These are phyloP conservation scores for Circinella minor DNA, from an alignment of 371 early-diverging fungal species.

Conservation along the genomic window DNA sequence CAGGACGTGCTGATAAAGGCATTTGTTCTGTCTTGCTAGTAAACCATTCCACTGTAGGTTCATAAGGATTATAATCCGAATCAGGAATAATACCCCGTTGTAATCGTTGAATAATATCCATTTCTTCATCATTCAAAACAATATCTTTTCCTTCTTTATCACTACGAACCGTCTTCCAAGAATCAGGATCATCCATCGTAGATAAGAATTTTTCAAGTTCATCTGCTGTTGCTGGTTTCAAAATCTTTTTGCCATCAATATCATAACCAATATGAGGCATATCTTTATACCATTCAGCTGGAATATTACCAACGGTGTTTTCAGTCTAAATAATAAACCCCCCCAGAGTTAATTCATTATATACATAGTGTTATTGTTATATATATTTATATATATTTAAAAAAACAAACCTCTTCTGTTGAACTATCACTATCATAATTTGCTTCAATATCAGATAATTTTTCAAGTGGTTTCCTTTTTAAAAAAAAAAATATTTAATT, in stretches of 20 bases:
- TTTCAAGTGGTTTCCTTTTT: slow-evolving; percentile 7
- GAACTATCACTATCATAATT: slow-evolving; percentile 91
- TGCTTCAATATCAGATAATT: slow-evolving; percentile 86
- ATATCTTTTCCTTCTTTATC: slow-evolving; percentile 80
- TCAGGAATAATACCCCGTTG: slow-evolving; percentile 85
- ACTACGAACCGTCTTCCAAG: slow-evolving; percentile 88
- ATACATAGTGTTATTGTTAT: not conserved
- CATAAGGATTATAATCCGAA: slow-evolving; percentile 85
- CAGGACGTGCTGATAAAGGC: slow-evolving; percentile 85
- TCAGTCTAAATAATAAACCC: slow-evolving; percentile 42
- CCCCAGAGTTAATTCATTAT: not conserved
- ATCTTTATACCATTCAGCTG: slow-evolving; percentile 96
- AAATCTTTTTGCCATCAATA: slow-evolving; percentile 88
- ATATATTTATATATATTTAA: no score
- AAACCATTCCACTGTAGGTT: slow-evolving; percentile 94
- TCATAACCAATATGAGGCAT: slow-evolving; percentile 97
- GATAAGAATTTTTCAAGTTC: slow-evolving; percentile 92
- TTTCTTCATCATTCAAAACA: slow-evolving; percentile 83
- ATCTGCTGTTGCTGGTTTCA: slow-evolving; percentile 86
- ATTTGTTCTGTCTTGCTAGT: slow-evolving; percentile 77
- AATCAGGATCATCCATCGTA: slow-evolving; percentile 91
- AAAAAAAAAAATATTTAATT: no score
- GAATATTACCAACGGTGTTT: slow-evolving; percentile 92
- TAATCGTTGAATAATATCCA: slow-evolving; percentile 90
- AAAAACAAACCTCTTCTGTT: slow-evolving; percentile 76